phyloP scores from a whole-genome alignment of 352 stramenopile genomes.

The Pythium sukuiense region DNA sequence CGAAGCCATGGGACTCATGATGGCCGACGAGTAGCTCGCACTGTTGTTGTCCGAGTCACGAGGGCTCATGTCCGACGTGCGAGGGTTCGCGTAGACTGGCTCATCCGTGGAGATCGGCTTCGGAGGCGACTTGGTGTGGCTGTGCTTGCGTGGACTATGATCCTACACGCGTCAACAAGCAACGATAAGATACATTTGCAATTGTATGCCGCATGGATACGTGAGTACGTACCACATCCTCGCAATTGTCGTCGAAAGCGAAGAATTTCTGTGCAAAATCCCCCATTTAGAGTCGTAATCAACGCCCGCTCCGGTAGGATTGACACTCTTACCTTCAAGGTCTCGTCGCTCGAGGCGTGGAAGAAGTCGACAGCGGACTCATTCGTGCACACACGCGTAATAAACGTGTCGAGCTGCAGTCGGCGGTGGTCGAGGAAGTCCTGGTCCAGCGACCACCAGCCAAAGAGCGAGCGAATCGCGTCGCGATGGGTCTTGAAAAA shows the following conservation, averaged over 20 bases:
- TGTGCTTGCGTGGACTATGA: conserved; percentile 14
- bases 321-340: conserved; percentile 65
- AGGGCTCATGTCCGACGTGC: conserved; percentile 28
- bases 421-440: conserved; percentile 61
- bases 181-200: neutral
- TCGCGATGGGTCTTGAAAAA: conserved; percentile 61
- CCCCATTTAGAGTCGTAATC: no score
- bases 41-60: conserved; percentile 28
- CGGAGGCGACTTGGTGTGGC: conserved; percentile 3
- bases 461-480: conserved; percentile 46
- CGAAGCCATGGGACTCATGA: conserved; percentile 21
- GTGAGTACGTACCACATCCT: conserved; percentile 43
- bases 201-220: neutral
- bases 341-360: conserved; percentile 42
- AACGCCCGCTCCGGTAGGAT: no score
- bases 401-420: conserved; percentile 53
- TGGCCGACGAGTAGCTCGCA: conserved; percentile 25
- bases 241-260: conserved; percentile 62
- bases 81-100: conserved; percentile 7
- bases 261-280: conserved; percentile 43
- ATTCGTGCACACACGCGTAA: conserved; percentile 45
- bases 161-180: conserved; percentile 5
- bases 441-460: conserved; percentile 46
- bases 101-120: neutral
- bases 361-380: conserved; percentile 55